These are phyloP conservation scores for Linderniella brevidens DNA, from an alignment of 257 asterid species.

Conservation along the genomic window DNA sequence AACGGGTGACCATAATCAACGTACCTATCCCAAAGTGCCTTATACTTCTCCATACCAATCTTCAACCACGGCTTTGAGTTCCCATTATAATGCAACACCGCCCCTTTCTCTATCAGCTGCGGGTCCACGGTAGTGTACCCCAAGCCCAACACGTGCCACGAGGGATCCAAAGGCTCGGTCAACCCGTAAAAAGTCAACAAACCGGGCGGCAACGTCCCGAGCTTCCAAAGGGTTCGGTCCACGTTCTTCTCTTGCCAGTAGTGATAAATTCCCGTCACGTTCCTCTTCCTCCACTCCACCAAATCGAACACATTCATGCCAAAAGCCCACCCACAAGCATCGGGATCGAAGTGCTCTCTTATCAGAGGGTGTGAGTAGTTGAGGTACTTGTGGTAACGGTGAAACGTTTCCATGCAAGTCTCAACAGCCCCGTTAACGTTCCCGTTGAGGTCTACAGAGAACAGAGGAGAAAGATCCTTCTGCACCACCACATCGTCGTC, in stretches of 20 bases:
- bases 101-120: slow-evolving; percentile 38
- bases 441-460: slow-evolving; percentile 35
- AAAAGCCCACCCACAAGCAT: slow-evolving; percentile 59
- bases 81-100: slow-evolving; percentile 56
- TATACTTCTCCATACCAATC: slow-evolving; percentile 55
- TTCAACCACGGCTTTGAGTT: slow-evolving; percentile 60
- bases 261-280: slow-evolving; percentile 46
- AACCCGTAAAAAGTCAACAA: slow-evolving; percentile 44
- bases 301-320: slow-evolving; percentile 57
- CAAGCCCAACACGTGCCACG: slow-evolving; percentile 54
- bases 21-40: slow-evolving; percentile 43
- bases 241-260: slow-evolving; percentile 60
- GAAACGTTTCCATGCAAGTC: slow-evolving; percentile 57
- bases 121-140: slow-evolving; percentile 46
- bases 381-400: slow-evolving; percentile 47
- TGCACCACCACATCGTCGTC: slow-evolving; percentile 56
- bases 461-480: slow-evolving; percentile 32
- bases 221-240: slow-evolving; percentile 48
- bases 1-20: slow-evolving; percentile 41
- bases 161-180: slow-evolving; percentile 41
- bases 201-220: slow-evolving; percentile 56
- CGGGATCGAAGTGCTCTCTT: slow-evolving; percentile 49
- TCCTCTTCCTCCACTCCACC: slow-evolving; percentile 43
- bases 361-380: slow-evolving; percentile 61
- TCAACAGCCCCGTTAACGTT: slow-evolving; percentile 59